Evolutionary conservation across 192 early-diverging fungal species (phyloP).

Genomic region (Pecoramyces ruminantium): DNA sequence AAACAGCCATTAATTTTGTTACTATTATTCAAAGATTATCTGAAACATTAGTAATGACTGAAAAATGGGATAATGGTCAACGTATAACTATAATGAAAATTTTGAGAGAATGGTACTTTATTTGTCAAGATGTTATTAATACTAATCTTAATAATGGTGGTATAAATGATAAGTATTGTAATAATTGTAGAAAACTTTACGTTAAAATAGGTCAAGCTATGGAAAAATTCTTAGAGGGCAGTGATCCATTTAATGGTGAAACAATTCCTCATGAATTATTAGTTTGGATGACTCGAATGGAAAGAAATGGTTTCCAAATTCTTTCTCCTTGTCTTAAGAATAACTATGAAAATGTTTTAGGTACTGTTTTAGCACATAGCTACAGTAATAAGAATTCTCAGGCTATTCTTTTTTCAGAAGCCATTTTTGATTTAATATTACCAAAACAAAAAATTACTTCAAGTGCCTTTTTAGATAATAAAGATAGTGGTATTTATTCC

Average conservation of each 20-base stretch:
- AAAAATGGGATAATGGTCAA: neutral
- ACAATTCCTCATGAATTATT: constrained; percentile 12
- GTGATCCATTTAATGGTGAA: constrained; percentile 15
- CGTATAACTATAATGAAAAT: constrained; percentile 6
- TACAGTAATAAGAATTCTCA: constrained; percentile 14
- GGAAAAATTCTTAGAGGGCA: constrained; percentile 14
- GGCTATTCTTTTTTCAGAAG: neutral
- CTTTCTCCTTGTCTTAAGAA: constrained; percentile 17
- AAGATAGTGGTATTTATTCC: constrained; percentile 4
- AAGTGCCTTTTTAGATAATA: neutral
- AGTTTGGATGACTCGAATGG: constrained; percentile 16
- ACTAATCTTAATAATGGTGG: neutral
- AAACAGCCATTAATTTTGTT: constrained; percentile 20
- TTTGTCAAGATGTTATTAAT: constrained; percentile 4
- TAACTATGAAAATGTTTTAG: constrained; percentile 23
- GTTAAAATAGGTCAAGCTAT: constrained; percentile 16
- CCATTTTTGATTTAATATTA: constrained; percentile 16
- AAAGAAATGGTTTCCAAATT: constrained; percentile 17
- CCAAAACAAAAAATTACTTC: constrained; percentile 7
- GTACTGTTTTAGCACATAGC: constrained; percentile 19
- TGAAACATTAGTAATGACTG: neutral
- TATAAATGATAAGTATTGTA: neutral
- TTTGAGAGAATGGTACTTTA: constrained; percentile 13
- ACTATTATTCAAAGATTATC: constrained; percentile 13
- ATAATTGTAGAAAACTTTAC: constrained; percentile 4